A percentile compares a stretch with the other conserved stretches of the same genome.
These are phyloP conservation scores for Chaetomiaceae sp. DNA, from an alignment of 2,329 filamentous ascomycete genomes.

Conservation along the genomic window DNA sequence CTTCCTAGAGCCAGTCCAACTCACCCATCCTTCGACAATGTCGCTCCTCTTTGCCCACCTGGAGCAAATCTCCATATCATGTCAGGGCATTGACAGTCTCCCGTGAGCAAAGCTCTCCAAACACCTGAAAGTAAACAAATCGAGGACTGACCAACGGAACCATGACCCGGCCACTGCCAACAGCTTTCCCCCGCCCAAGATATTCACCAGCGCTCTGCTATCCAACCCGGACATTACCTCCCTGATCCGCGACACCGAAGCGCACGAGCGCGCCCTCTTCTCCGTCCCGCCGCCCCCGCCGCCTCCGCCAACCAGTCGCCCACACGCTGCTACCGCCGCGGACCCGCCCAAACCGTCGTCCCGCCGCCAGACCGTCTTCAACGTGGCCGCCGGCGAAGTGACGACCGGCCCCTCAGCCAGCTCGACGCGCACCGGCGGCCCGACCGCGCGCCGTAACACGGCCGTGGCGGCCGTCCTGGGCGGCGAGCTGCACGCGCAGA, in stretches of 20 bases:
- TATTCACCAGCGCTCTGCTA: conserved; percentile 91
- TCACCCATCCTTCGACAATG: conserved; percentile 41
- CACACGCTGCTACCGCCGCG: too few species aligned
- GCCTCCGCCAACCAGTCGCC: conserved; percentile 35
- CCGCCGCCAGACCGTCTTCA: conserved; percentile 60
- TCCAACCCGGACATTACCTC: conserved; percentile 86
- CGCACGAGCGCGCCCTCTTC: conserved; percentile 91
- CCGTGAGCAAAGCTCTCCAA: conserved; percentile 46
- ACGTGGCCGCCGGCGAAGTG: conserved; percentile 56
- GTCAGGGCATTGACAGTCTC: conserved; percentile 66
- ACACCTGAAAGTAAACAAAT: conserved; percentile 3
- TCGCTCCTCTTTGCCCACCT: conserved; percentile 64
- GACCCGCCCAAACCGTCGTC: conserved; percentile 40
- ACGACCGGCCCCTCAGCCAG: conserved; percentile 48
- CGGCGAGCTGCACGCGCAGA: conserved; percentile 76
- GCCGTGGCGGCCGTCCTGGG: conserved; percentile 88
- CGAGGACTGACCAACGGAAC: too few species aligned
- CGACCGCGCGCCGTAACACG: conserved; percentile 57
- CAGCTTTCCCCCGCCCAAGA: conserved; percentile 84
- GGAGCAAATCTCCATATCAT: conserved; percentile 71
- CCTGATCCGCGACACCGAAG: conserved; percentile 89
- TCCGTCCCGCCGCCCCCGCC: conserved; percentile 70
- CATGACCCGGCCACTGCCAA: too few species aligned
- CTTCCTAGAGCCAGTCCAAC: too few species aligned
- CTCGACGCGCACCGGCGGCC: conserved; percentile 42